Percentiles rank a stretch among this genome's conserved stretches.
Conservation (phyloP, 768 basidiomycete genomes). For the Termitomyces eurrhizus region DNA sequence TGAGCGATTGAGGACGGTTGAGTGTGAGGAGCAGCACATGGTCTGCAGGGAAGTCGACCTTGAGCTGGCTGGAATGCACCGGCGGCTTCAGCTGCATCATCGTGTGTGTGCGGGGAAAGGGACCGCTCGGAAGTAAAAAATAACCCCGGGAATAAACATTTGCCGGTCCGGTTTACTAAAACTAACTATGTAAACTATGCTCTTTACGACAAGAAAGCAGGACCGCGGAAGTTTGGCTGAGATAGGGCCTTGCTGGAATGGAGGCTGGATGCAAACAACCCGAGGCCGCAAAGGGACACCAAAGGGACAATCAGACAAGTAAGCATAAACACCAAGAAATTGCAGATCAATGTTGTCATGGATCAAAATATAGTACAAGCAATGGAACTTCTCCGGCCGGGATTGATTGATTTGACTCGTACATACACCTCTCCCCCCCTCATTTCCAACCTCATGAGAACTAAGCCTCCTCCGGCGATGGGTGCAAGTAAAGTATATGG, state of each 20-base stretch:
- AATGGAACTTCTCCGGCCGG: constrained; percentile 26
- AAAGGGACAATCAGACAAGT: constrained; percentile 5
- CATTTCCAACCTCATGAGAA: constrained; percentile 15
- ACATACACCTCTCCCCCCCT: constrained; percentile 15
- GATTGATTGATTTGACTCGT: constrained; percentile 22
- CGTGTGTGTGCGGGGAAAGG: constrained; percentile 9
- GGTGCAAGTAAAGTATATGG: constrained; percentile 15
- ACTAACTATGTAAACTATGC: background rate
- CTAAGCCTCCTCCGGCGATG: constrained; percentile 11
- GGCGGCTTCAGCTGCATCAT: constrained; percentile 21
- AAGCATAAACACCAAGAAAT: constrained; percentile 16
- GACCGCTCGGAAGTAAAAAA: background rate
- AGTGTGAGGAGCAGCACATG: constrained; percentile 38
- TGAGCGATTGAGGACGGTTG: constrained; percentile 69
- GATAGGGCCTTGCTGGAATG: background rate
- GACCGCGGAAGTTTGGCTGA: background rate
- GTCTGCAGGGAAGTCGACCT: constrained; percentile 32
- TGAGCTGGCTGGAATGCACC: constrained; percentile 32
- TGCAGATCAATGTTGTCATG: constrained; percentile 23
- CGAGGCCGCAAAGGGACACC: too few species aligned
- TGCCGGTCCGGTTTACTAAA: background rate
- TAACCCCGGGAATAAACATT: constrained; percentile 3
- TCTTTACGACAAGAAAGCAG: background rate
- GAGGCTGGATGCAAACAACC: background rate
- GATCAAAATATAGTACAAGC: constrained; percentile 25